These are phyloP conservation scores for Harringtonia aguacate DNA, from an alignment of 2,329 filamentous ascomycete species.

Conservation along the genomic window DNA sequence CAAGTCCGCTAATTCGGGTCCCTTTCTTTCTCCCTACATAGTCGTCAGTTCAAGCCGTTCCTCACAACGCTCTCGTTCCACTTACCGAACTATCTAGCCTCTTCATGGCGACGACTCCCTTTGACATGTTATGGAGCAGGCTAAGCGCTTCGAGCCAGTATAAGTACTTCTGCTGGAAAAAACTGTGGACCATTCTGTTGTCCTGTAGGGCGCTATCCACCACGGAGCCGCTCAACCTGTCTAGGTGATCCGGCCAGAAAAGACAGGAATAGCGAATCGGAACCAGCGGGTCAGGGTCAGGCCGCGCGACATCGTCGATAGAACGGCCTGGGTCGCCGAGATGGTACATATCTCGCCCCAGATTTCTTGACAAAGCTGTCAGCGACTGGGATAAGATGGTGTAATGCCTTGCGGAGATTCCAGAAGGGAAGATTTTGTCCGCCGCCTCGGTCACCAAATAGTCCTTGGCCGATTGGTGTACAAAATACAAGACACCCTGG, in stretches of 20 bases:
- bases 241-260: conserved; percentile 24
- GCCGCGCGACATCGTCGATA: conserved; percentile 13
- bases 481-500: conserved; percentile 19
- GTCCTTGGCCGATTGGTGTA: conserved; percentile 34
- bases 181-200: conserved; percentile 16
- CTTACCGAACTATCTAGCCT: conserved; percentile 8
- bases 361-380: conserved; percentile 14
- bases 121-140: conserved; percentile 16
- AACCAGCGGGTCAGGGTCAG: conserved; percentile 16
- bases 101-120: conserved; percentile 14
- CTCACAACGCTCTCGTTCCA: not conserved
- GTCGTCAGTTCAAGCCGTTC: not conserved
- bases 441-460: conserved; percentile 18
- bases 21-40: not conserved
- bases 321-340: conserved; percentile 14
- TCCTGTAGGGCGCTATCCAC: conserved; percentile 13
- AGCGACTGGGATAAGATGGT: conserved; percentile 24
- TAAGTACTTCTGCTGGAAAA: conserved; percentile 24
- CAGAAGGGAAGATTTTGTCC: conserved; percentile 18
- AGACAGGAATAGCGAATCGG: conserved; percentile 20
- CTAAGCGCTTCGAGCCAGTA: conserved; percentile 33
- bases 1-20: not conserved
- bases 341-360: conserved; percentile 25
- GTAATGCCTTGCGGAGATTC: conserved; percentile 16
- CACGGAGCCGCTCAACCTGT: not conserved